A percentile compares a stretch with the other conserved stretches of the same genome.
These are phyloP conservation scores for Mycena capillaripes DNA, from an alignment of 768 basidiomycete genomes.

Conservation along the genomic window DNA sequence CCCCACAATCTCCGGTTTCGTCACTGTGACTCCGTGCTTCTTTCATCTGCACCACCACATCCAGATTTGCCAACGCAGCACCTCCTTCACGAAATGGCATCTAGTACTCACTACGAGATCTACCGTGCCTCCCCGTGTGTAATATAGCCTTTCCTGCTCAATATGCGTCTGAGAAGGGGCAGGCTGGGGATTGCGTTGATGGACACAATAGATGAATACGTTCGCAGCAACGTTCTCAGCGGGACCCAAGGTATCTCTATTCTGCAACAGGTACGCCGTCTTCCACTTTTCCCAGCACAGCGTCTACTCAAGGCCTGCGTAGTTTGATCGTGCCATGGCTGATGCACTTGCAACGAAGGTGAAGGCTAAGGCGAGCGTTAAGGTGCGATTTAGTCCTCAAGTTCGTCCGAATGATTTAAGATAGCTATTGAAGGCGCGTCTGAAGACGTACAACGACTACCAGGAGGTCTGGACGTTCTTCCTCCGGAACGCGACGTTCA, in stretches of 20 bases:
- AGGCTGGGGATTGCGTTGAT: constrained; percentile 2
- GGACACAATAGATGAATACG: constrained; percentile 7
- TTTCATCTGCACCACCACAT: too few relatives aligned
- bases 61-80: too few relatives aligned
- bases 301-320: not conserved
- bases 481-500: constrained; percentile 1
- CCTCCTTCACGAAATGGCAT: too few relatives aligned
- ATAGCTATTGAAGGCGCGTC: not conserved
- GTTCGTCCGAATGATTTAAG: not conserved
- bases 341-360: constrained; percentile 3
- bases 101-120: not conserved
- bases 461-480: not conserved
- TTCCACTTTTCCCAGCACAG: too few relatives aligned
- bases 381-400: not conserved
- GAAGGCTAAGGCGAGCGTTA: not conserved
- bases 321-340: constrained; percentile 1
- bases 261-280: not conserved
- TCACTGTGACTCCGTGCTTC: too few relatives aligned
- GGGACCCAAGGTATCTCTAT: not conserved
- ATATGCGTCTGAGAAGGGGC: not conserved
- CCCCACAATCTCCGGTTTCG: too few relatives aligned
- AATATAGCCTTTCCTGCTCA: too few relatives aligned
- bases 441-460: not conserved
- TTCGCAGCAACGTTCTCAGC: not conserved
- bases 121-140: constrained; percentile 2